Evolutionary conservation across 116 monocot genomes (phyloP), one percentile per base, ranked within the genome.

Genomic region (Posidonia oceanica): DNA sequence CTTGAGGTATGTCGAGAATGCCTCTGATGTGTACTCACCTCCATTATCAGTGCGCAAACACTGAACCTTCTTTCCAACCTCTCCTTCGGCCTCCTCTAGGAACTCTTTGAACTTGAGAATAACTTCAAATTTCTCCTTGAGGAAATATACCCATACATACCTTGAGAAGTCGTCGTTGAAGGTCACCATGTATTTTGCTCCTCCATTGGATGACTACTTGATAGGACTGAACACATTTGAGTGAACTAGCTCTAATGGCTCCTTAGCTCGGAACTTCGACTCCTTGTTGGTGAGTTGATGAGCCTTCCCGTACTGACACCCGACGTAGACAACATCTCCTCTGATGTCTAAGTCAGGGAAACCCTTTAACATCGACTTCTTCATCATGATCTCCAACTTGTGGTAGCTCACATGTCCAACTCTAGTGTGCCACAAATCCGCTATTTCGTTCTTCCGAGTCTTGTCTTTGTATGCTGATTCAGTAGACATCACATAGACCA

Each of bases 201-300:
- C 44, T 44, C 44, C 42, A 61, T 61, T 66, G 17, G 60, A 72
- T 22, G 66, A 18, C 66, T 73, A 66, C 36, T 73, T 78, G 4
- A 78, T 12, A 39, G 13, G 56, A 12, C 72, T 68, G 54, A 79
- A 55, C 14, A 74, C 79, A 70, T 79, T 39, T 17, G 79, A 79
- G 56, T 79, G 69, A 0, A 64, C 20, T 5, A 44, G 44, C 63
- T 44, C 17, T 1, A 75, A 70, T 20, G 44, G 18, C 36, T 29
- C 59, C n/a, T 75, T 74, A 0, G 56, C 44, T 70, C 16, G 36
- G 36, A 39, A 75, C 4, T 70, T 75, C 2, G 75, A 79, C 10
- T 70, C 64, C 3, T 67, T 5, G 7, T 62, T 70, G 4, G 79
- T 58, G 12, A 79, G 16, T 58, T 75, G 64, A 56, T 75, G 64